A percentile compares a stretch with the other conserved stretches of the same genome.
Evolutionary conservation across 345 rosid genomes (phyloP).

Genomic region (Ceriops zippeliana): DNA sequence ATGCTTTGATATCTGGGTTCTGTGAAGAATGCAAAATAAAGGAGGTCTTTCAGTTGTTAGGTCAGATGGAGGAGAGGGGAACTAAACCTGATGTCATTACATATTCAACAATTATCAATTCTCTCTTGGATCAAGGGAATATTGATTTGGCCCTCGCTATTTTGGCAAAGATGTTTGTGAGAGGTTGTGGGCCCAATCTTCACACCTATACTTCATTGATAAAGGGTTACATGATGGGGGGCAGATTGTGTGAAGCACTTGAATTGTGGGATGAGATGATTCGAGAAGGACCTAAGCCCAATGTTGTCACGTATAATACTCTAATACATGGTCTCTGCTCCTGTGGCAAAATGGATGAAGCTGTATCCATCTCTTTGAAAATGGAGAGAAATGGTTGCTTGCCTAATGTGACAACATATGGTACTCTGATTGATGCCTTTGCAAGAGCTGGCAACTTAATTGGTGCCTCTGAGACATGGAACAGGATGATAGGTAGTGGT

Average conservation of each 20-base stretch:
- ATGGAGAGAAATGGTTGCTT: conserved; percentile 55
- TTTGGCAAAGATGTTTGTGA: conserved; percentile 57
- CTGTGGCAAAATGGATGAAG: conserved; percentile 46
- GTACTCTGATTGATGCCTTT: conserved; percentile 68
- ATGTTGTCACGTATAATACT: conserved; percentile 59
- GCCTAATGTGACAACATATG: conserved; percentile 60
- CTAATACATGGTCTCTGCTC: conserved; percentile 65
- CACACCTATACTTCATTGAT: conserved; percentile 64
- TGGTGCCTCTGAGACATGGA: conserved; percentile 74
- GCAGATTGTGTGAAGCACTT: conserved; percentile 51
- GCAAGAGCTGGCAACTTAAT: conserved; percentile 56
- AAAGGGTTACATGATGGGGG: conserved; percentile 59
- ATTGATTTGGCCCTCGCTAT: conserved; percentile 57
- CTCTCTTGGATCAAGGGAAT: conserved; percentile 48
- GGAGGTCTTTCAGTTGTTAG: conserved; percentile 49
- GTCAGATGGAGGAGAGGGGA: conserved; percentile 50
- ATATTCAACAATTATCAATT: conserved; percentile 61
- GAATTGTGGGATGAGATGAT: conserved; percentile 58
- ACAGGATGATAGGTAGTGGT: conserved; percentile 64
- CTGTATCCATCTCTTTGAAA: conserved; percentile 43
- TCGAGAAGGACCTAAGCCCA: conserved; percentile 47
- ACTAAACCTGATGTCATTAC: conserved; percentile 65
- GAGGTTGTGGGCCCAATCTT: conserved; percentile 67
- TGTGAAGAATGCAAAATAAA: conserved; percentile 46
- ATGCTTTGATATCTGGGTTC: conserved; percentile 66